These are phyloP conservation scores for Aspergillus chevalieri DNA, from an alignment of 2,329 filamentous ascomycete genomes.

Conservation along the genomic window DNA sequence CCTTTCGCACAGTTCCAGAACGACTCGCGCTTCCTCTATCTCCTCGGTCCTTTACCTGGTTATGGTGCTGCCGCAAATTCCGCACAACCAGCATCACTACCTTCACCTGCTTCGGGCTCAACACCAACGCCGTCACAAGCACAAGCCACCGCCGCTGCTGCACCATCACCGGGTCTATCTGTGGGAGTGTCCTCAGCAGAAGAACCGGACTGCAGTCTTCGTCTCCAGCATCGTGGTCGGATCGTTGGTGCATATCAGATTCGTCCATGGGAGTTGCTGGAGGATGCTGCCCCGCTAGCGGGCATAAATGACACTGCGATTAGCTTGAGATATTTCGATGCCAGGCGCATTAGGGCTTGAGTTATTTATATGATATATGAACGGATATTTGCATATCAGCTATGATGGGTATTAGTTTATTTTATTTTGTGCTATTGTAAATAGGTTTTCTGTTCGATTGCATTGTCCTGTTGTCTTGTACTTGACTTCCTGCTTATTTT, in stretches of 20 bases:
- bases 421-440: background rate
- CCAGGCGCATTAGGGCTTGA: constrained; percentile 29
- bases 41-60: constrained; percentile 36
- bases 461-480: background rate
- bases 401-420: too few species aligned
- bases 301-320: constrained; percentile 42
- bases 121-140: constrained; percentile 17
- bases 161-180: background rate
- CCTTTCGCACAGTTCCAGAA: constrained; percentile 33
- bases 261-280: constrained; percentile 41
- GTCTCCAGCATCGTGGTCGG: constrained; percentile 33
- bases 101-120: constrained; percentile 27
- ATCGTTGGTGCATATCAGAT: constrained; percentile 29
- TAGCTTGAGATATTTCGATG: constrained; percentile 37
- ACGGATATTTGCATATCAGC: background rate
- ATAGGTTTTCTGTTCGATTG: background rate
- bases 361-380: background rate
- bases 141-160: background rate
- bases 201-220: constrained; percentile 25
- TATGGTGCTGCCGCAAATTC: constrained; percentile 8
- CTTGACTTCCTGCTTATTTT: background rate
- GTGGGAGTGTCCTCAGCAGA: constrained; percentile 12
- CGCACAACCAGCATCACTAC: constrained; percentile 21
- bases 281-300: constrained; percentile 39
- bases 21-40: constrained; percentile 34